Conservation (phyloP, 345 rosid species). For the Arabidopsis arenosa region DNA sequence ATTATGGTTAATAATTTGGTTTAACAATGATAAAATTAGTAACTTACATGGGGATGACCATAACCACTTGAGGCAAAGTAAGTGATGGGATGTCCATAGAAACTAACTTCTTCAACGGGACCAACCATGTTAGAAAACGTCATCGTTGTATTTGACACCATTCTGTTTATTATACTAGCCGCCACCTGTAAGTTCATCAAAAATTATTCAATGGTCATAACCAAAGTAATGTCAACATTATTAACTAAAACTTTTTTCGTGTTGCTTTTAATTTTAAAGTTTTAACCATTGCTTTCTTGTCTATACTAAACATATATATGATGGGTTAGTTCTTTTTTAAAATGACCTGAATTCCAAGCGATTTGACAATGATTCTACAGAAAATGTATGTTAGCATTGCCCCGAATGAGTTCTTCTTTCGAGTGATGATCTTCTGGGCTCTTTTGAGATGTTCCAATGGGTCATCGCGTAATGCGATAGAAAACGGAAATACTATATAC, state of each 20-base stretch:
- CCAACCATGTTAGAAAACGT: constrained; percentile 60
- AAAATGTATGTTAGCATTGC: constrained; percentile 35
- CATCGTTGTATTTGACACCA: constrained; percentile 50
- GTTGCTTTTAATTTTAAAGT: background rate
- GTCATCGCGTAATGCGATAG: constrained; percentile 42
- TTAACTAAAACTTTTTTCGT: background rate
- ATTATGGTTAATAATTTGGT: no score
- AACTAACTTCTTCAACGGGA: constrained; percentile 58
- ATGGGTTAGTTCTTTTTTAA: background rate
- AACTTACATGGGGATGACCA: constrained; percentile 59
- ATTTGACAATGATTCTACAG: constrained; percentile 32
- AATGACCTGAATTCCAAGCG: constrained; percentile 49
- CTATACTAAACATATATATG: no score
- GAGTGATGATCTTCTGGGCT: constrained; percentile 48
- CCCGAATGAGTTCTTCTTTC: constrained; percentile 57
- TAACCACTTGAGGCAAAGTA: constrained; percentile 61
- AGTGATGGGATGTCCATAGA: constrained; percentile 59
- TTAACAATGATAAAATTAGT: no score
- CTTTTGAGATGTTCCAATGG: constrained; percentile 52
- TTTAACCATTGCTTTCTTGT: no score
- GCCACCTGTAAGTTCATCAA: constrained; percentile 44
- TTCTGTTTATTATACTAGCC: constrained; percentile 40
- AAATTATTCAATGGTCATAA: background rate
- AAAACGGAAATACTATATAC: constrained; percentile 51
- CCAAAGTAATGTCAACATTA: background rate